Conservation (phyloP, 805 yeast genomes). For the Pichia heedii region DNA sequence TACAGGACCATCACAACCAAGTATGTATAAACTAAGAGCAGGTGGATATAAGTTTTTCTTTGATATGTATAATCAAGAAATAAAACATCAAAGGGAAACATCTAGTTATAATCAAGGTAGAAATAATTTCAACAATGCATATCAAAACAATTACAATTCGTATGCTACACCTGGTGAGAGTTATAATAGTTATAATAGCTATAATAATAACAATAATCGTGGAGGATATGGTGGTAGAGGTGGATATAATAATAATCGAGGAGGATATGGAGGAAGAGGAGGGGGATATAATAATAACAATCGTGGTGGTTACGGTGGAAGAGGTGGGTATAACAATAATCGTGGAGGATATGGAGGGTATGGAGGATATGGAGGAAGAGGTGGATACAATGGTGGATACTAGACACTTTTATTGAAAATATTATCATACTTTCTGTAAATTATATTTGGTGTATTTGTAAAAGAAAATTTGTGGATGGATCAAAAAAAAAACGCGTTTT, state of each 20-base stretch:
- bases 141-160: conserved; percentile 17
- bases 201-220: conserved; percentile 1
- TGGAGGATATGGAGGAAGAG: neutral
- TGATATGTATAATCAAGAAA: conserved; percentile 24
- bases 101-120: conserved; percentile 12
- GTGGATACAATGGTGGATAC: conserved; percentile 3
- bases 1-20: conserved; percentile 41
- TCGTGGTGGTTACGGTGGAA: conserved; percentile 3
- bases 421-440: no score
- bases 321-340: conserved; percentile 1
- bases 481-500: no score
- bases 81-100: conserved; percentile 17
- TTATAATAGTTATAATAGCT: conserved; percentile 8
- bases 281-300: neutral
- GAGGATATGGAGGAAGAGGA: conserved; percentile 1
- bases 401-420: no score
- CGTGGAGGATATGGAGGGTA: neutral
- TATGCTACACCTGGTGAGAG: conserved; percentile 11
- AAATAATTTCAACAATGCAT: conserved; percentile 10
- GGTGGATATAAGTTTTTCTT: conserved; percentile 45
- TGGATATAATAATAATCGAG: conserved; percentile 3
- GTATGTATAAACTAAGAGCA: conserved; percentile 34
- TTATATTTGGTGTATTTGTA: no score
- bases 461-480: no score
- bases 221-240: neutral